Evolutionary conservation across 306 rosid species (phyloP).

Genomic region (Biancaea sappan): DNA sequence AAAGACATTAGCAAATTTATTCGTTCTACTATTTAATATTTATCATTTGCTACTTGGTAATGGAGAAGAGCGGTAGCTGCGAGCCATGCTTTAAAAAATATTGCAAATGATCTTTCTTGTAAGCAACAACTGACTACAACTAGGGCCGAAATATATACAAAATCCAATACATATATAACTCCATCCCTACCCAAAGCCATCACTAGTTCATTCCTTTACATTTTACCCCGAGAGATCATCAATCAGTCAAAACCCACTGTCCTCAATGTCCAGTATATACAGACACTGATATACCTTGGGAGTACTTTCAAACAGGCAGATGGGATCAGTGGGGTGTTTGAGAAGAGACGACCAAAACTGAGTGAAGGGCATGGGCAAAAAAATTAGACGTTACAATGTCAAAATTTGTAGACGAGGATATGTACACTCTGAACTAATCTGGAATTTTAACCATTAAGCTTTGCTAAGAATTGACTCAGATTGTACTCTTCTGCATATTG

Average conservation of each 20-base stretch:
- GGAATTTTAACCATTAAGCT: constrained; percentile 77
- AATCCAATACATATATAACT: constrained; percentile 23
- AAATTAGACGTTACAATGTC: constrained; percentile 44
- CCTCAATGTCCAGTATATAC: constrained; percentile 34
- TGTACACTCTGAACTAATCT: constrained; percentile 51
- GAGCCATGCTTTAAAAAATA: constrained; percentile 28
- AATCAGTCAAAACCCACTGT: constrained; percentile 31
- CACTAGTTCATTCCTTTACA: constrained; percentile 39
- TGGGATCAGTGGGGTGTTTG: constrained; percentile 9
- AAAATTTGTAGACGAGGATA: constrained; percentile 51
- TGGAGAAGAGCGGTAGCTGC: too few relatives aligned
- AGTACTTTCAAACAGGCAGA: constrained; percentile 9
- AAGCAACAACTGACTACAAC: constrained; percentile 21
- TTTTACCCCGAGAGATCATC: constrained; percentile 29
- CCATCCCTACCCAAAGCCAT: constrained; percentile 45
- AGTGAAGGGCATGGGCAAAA: constrained; percentile 39
- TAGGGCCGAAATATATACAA: constrained; percentile 39
- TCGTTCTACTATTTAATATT: too few relatives aligned
- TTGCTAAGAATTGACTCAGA: constrained; percentile 80
- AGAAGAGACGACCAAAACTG: constrained; percentile 38
- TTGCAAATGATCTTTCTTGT: constrained; percentile 16
- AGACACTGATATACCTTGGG: constrained; percentile 33
- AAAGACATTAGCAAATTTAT: too few relatives aligned
- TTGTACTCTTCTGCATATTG: constrained; percentile 95
- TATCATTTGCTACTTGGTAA: too few relatives aligned